These are phyloP conservation scores for Mollisia scopiformis DNA, from an alignment of 2,329 filamentous ascomycete genomes.

Conservation along the genomic window DNA sequence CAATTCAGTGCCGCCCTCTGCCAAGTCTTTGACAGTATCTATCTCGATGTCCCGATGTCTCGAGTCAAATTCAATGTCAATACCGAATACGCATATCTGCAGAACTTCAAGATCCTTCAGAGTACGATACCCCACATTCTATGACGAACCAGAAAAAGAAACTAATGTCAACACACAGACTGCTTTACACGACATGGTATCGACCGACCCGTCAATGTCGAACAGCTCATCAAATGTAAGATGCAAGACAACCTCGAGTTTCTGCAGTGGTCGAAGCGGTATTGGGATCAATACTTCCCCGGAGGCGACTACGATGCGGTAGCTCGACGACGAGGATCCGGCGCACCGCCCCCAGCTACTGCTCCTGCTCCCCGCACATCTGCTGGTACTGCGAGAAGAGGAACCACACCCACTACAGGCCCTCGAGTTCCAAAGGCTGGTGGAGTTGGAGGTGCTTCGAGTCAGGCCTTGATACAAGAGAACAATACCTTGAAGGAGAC, in stretches of 20 bases:
- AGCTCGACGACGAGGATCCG: conserved; percentile 77
- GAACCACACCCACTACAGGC: conserved; percentile 44
- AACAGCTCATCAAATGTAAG: conserved; percentile 93
- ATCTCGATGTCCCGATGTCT: conserved; percentile 90
- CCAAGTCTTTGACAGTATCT: conserved; percentile 98
- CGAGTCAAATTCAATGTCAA: conserved; percentile 98
- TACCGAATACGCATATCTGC: conserved; percentile 94
- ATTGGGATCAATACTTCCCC: conserved; percentile 98
- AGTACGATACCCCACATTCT: conserved; percentile 54
- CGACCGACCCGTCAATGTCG: conserved; percentile 88
- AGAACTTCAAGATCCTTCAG: conserved; percentile 98
- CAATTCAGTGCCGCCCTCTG: conserved; percentile 81
- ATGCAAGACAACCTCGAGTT: conserved; percentile 99
- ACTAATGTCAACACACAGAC: conserved; percentile 52
- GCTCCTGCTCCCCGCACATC: conserved; percentile 53
- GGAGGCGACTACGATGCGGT: conserved; percentile 96
- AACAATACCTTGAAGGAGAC: conserved; percentile 91
- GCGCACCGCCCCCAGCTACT: conserved; percentile 54
- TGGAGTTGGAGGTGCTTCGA: conserved; percentile 57
- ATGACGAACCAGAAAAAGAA: conserved; percentile 5
- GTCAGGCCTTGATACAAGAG: conserved; percentile 79
- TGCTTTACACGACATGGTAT: conserved; percentile 83
- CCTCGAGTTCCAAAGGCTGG: conserved; percentile 49
- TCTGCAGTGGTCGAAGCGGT: conserved; percentile 93
- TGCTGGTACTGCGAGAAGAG: conserved; percentile 47